These are phyloP conservation scores for Penicillium canariense DNA, from an alignment of 495 filamentous ascomycete species.

Conservation along the genomic window DNA sequence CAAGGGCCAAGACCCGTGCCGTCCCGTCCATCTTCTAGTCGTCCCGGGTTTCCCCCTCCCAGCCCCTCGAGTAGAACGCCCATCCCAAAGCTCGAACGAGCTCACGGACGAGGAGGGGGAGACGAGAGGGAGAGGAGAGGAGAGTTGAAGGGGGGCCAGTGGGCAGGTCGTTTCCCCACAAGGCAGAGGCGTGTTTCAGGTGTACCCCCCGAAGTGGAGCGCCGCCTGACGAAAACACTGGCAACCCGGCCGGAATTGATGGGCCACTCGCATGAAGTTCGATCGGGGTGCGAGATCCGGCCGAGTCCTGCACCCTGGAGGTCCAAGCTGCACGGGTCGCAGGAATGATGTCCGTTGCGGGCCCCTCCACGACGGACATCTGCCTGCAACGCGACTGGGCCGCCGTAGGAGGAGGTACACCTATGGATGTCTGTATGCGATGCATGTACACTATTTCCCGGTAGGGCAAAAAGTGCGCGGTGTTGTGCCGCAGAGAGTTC, in stretches of 20 bases:
- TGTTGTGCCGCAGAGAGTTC: neutral
- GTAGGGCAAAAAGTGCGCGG: neutral
- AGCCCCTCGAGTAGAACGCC: too few relatives aligned
- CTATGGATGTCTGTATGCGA: neutral
- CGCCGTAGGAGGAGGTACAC: neutral
- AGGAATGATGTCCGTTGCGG: neutral
- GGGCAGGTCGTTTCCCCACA: constrained; percentile 12
- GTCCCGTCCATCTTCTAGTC: too few relatives aligned
- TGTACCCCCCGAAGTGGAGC: constrained; percentile 6
- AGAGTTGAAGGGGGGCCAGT: neutral
- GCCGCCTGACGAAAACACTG: constrained; percentile 1
- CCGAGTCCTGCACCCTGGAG: constrained; percentile 11
- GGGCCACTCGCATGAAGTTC: constrained; percentile 4
- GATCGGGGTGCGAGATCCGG: constrained; percentile 17
- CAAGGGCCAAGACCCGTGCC: too few relatives aligned
- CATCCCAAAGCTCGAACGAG: too few relatives aligned
- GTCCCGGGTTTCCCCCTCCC: too few relatives aligned
- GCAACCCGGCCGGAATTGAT: constrained; percentile 4
- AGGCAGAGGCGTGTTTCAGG: constrained; percentile 13
- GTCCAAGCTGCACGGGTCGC: constrained; percentile 5
- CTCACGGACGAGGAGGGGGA: neutral
- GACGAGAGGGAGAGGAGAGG: neutral
- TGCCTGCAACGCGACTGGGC: neutral
- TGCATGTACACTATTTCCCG: neutral
- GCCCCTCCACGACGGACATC: neutral